phyloP scores from a whole-genome alignment of 2,329 filamentous ascomycete genomes.

The Sclerotinia sclerotiorum region DNA sequence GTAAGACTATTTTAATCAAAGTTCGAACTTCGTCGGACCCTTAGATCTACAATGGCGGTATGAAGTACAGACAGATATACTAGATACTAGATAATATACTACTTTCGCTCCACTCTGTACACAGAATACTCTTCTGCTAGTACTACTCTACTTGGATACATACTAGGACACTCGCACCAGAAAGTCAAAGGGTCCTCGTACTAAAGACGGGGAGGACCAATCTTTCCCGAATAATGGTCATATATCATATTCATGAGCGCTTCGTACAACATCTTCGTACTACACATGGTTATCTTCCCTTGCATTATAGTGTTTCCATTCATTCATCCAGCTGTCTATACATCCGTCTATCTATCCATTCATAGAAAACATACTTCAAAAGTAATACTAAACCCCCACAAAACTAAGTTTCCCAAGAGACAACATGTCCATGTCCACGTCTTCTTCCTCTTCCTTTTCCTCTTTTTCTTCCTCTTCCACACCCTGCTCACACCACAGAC shows the following conservation, averaged over 20 bases:
- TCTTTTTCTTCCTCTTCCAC: too few species aligned
- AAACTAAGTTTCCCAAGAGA: too few species aligned
- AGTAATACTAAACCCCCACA: too few species aligned
- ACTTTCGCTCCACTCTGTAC: not conserved
- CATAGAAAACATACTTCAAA: not conserved
- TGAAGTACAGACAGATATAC: not conserved
- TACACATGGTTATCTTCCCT: too few species aligned
- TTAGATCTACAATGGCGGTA: not conserved
- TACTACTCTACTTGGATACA: too few species aligned
- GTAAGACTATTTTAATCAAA: not conserved
- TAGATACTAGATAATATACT: too few species aligned
- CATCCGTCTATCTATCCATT: not conserved
- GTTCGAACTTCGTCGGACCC: not conserved
- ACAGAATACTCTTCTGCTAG: not conserved
- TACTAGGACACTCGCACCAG: not conserved
- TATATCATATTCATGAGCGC: not conserved
- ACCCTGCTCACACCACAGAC: too few species aligned
- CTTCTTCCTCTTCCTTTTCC: too few species aligned
- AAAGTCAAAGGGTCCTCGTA: not conserved
- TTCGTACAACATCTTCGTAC: not conserved
- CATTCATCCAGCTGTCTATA: not conserved
- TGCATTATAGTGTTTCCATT: too few species aligned
- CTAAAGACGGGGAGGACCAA: not conserved
- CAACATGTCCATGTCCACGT: not conserved
- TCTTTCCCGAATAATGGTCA: not conserved